Percentiles rank a stretch among this genome's conserved stretches.
Evolutionary conservation across 306 rosid species (phyloP).

Genomic region (Crotalaria pallida): DNA sequence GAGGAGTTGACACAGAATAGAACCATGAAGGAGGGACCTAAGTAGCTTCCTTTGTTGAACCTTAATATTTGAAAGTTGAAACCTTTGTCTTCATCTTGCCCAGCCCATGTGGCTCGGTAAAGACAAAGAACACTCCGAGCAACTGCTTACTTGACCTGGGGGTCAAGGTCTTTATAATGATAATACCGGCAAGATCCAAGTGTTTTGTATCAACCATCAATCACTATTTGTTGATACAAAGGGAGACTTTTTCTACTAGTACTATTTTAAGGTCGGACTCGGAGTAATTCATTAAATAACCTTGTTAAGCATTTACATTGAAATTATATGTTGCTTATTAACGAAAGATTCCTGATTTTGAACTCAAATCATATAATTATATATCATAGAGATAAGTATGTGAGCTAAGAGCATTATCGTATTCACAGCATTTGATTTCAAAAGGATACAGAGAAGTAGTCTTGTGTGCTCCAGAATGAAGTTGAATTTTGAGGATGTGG

Average conservation of each 20-base stretch:
- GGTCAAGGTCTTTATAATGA: constrained; percentile 17
- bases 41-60: neutral
- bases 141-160: constrained; percentile 25
- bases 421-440: neutral
- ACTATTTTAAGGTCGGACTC: neutral
- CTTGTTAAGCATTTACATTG: too few relatives aligned
- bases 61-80: neutral
- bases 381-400: too few relatives aligned
- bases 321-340: too few relatives aligned
- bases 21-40: neutral
- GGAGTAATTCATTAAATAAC: too few relatives aligned
- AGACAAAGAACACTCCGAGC: constrained; percentile 9
- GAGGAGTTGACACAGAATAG: neutral
- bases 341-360: too few relatives aligned
- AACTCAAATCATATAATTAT: too few relatives aligned
- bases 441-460: neutral
- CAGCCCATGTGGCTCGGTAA: neutral
- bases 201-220: neutral
- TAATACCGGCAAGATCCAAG: neutral
- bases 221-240: too few relatives aligned
- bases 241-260: neutral
- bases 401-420: too few relatives aligned
- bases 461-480: neutral
- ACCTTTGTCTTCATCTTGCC: too few relatives aligned
- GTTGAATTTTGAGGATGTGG: neutral